Evolutionary conservation across 805 yeast species (phyloP).

Genomic region (Candida pseudofarinosa): DNA sequence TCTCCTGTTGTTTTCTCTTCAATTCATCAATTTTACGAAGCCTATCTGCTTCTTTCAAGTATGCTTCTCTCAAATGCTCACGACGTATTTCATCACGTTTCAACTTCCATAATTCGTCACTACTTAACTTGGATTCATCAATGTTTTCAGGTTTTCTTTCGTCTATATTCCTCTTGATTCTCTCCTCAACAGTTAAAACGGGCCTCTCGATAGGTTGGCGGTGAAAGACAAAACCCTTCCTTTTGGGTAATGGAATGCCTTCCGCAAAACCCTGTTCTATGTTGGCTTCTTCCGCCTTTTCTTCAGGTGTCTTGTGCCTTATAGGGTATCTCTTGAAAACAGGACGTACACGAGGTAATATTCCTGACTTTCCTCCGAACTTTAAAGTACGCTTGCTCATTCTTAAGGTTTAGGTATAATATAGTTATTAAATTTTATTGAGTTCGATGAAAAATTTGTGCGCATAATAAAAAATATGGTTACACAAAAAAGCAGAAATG

Average conservation of each 20-base stretch:
- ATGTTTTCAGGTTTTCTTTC: conserved; percentile 30
- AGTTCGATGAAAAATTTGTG: background rate
- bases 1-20: conserved; percentile 21
- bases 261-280: conserved; percentile 66
- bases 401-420: background rate
- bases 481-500: background rate
- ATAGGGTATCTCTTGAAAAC: conserved; percentile 64
- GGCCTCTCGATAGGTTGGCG: conserved; percentile 53
- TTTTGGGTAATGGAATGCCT: conserved; percentile 63
- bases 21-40: conserved; percentile 35
- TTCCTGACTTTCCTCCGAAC: conserved; percentile 70
- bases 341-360: conserved; percentile 73
- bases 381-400: conserved; percentile 51
- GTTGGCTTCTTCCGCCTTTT: conserved; percentile 38
- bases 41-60: conserved; percentile 48
- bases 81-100: conserved; percentile 67
- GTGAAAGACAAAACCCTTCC: conserved; percentile 38
- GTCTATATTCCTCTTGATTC: conserved; percentile 55
- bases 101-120: conserved; percentile 42
- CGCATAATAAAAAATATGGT: background rate
- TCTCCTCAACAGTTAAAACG: conserved; percentile 55
- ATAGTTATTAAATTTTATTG: too few species aligned
- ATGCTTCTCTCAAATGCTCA: conserved; percentile 62
- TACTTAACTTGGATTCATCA: conserved; percentile 25
- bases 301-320: conserved; percentile 45